Base-by-base conservation (phyloP, 495 filamentous ascomycete species). In the Peziza echinospora region DNA sequence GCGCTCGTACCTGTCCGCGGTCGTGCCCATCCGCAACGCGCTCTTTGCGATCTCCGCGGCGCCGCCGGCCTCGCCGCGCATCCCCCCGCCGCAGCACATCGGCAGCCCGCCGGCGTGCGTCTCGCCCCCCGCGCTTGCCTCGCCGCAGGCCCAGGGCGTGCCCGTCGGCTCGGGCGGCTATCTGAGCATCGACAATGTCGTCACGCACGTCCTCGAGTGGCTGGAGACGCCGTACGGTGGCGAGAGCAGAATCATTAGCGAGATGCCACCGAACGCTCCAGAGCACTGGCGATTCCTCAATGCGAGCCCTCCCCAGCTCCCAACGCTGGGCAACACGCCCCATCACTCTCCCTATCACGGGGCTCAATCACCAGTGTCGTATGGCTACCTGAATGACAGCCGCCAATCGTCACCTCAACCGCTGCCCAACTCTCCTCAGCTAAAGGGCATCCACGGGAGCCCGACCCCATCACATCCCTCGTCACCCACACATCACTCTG, bases 1-100 rank as follows among this genome's bases (percentile, higher is more conserved):
- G 0, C 45, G 49, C 41, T 41, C 51, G 1, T 58, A 52, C 24
- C 39, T 58, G 5, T 39, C 47, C 19, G 49, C 54, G 16, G 49
- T 59, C 5, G 24, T 19, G 5, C 48, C 44, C 8, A 50, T 50
- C 10, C 41, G 39, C 24, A 13, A 17, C 6, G 42, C 44, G 10
- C 26, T 50, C n/a, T 41, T 37, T 37, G 30, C 3, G 0, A 11
- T 17, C 13, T 37, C 30, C 4, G 6, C 19, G 30, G 3, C 30
- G 4, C 30, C 30, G 19, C 13, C 30, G 3, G 19, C 13, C 13
- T 17, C 11, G 23, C 22, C 21, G 42, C 48, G 24, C 22, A 46
- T 19, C n/a, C 25, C 21, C 37, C 7, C 23, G 5, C 1, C 17
- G 21, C 19, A 9, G 21, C 43, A 11, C 23, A 47, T 19, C 48